These are phyloP conservation scores for Sequoiadendron giganteum DNA, from an alignment of 75 land plant species.

Conservation along the genomic window DNA sequence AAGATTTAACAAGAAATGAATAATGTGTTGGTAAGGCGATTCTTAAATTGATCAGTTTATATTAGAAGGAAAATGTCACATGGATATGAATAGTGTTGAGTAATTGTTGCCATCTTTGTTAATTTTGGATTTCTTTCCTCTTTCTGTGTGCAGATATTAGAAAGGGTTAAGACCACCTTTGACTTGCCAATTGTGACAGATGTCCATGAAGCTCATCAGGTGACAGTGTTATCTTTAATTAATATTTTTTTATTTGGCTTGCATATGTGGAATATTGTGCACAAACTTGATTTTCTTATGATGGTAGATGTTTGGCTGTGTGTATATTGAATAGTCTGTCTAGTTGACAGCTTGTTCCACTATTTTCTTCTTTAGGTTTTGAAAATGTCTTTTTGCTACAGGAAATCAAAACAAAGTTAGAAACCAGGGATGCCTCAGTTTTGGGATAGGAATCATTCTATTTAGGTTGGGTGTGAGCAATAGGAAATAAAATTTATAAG, in stretches of 20 bases:
- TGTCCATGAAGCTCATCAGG: slow-evolving; percentile 92
- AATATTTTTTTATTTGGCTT: not conserved
- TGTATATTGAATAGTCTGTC: not conserved
- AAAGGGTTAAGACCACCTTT: slow-evolving; percentile 77
- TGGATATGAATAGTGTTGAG: not conserved
- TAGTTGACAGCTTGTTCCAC: not conserved
- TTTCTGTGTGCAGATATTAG: slow-evolving; percentile 65
- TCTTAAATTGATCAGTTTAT: not conserved
- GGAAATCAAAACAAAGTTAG: not conserved
- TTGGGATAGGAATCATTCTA: not conserved
- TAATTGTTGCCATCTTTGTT: slow-evolving; percentile 3
- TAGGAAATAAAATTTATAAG: not conserved
- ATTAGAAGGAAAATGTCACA: not conserved
- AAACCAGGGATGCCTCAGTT: not conserved
- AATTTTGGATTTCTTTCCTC: not conserved
- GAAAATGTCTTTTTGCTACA: not conserved
- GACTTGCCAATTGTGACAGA: slow-evolving; percentile 92
- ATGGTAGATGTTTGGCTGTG: not conserved
- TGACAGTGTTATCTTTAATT: slow-evolving; percentile 13
- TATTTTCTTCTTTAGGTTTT: not conserved
- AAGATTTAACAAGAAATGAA: not conserved
- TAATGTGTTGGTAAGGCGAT: not conserved
- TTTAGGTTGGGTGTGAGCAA: not conserved
- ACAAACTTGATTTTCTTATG: not conserved
- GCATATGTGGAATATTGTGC: not conserved